phyloP scores from a whole-genome alignment of 2,329 filamentous ascomycete species.

The Amauroascus verrucosus region DNA sequence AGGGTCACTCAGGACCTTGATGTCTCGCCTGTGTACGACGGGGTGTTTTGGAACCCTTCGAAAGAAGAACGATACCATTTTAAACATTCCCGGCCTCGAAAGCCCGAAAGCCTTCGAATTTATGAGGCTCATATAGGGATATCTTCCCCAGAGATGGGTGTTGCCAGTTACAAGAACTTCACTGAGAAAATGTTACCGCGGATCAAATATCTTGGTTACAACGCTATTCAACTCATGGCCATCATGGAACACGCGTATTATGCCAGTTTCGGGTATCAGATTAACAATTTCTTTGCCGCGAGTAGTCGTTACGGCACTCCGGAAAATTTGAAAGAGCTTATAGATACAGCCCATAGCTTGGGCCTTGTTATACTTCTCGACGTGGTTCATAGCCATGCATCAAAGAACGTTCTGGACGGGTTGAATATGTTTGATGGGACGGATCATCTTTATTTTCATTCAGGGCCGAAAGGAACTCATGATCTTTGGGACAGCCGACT shows the following conservation, averaged over 20 bases:
- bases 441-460: conserved; percentile 93
- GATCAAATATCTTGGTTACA: conserved; percentile 85
- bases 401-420: conserved; percentile 92
- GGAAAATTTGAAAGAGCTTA: conserved; percentile 90
- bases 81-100: conserved; percentile 71
- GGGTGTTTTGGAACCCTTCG: conserved; percentile 93
- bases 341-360: conserved; percentile 86
- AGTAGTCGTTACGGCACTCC: conserved; percentile 90
- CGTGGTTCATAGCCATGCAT: conserved; percentile 94
- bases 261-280: conserved; percentile 95
- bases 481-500: conserved; percentile 92
- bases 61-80: conserved; percentile 65
- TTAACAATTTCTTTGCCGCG: conserved; percentile 97
- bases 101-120: conserved; percentile 76
- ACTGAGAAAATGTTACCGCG: conserved; percentile 83
- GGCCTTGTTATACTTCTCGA: conserved; percentile 87
- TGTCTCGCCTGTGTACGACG: conserved; percentile 88
- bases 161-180: conserved; percentile 96
- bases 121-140: conserved; percentile 99
- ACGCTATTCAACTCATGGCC: conserved; percentile 96
- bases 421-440: conserved; percentile 93
- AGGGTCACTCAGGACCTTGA: conserved; percentile 88
- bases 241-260: conserved; percentile 99
- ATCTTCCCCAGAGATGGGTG: conserved; percentile 76
- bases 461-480: conserved; percentile 70